A percentile compares a stretch with the other conserved stretches of the same genome.
Conservation (phyloP, 345 rosid species). For the Citrus medica region DNA sequence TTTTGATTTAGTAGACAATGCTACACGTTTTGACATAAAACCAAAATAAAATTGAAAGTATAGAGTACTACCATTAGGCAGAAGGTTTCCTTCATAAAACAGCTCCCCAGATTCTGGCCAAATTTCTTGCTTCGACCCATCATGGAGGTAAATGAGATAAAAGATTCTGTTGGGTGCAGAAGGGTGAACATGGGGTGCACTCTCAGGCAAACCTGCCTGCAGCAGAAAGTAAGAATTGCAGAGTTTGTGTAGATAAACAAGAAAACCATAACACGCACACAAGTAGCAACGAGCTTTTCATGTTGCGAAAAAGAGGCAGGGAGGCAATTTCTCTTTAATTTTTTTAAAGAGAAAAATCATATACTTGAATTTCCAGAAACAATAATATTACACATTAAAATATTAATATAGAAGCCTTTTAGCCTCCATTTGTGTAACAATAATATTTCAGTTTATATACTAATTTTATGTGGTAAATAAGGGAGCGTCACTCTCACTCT, state of each 20-base stretch:
- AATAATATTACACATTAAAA: too few relatives aligned
- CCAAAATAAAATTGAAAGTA: background rate
- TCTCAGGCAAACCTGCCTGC: slow-evolving; percentile 86
- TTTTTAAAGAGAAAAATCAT: background rate
- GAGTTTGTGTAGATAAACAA: background rate
- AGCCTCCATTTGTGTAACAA: background rate
- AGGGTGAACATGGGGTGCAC: slow-evolving; percentile 71
- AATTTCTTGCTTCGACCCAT: slow-evolving; percentile 80
- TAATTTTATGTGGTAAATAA: background rate
- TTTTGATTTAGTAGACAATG: background rate
- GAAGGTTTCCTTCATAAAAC: slow-evolving; percentile 50
- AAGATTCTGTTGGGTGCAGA: slow-evolving; percentile 66
- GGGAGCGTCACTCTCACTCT: background rate
- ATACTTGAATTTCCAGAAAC: background rate
- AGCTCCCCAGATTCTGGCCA: slow-evolving; percentile 67
- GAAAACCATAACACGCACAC: background rate
- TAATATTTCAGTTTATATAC: too few relatives aligned
- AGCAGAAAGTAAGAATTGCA: slow-evolving; percentile 6
- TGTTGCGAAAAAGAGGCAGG: background rate
- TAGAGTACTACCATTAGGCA: slow-evolving; percentile 55
- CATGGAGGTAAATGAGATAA: slow-evolving; percentile 58
- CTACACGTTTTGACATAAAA: background rate
- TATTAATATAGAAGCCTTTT: too few relatives aligned
- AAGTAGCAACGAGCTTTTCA: background rate
- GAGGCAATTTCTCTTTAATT: background rate